Evolutionary conservation across 2,329 filamentous ascomycete genomes (phyloP).

Genomic region (Penicillium sp.): DNA sequence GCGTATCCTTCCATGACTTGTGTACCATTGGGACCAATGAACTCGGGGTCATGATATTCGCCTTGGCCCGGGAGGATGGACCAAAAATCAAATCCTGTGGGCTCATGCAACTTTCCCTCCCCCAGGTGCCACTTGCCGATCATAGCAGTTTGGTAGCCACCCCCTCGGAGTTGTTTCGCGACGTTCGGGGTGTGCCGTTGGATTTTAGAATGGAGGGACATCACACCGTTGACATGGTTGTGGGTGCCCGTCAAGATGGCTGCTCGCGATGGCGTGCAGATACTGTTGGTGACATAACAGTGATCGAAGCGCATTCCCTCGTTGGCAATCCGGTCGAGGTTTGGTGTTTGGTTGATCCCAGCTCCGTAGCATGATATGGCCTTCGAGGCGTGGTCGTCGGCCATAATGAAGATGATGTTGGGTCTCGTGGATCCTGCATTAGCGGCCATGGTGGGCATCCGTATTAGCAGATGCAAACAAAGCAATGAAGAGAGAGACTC

Average conservation of each 20-base stretch:
- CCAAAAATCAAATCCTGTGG: constrained; percentile 55
- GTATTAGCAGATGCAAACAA: not conserved
- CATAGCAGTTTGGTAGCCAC: constrained; percentile 53
- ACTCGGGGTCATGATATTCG: constrained; percentile 52
- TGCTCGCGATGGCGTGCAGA: constrained; percentile 54
- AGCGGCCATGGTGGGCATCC: not conserved
- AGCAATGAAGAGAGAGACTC: not conserved
- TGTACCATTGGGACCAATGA: constrained; percentile 44
- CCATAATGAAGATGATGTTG: constrained; percentile 55
- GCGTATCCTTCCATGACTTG: constrained; percentile 45
- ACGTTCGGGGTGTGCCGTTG: constrained; percentile 53
- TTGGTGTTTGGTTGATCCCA: constrained; percentile 53
- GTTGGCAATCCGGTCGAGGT: constrained; percentile 50
- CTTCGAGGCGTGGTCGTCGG: constrained; percentile 55
- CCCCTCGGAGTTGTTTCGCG: constrained; percentile 49
- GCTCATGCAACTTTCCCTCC: constrained; percentile 48
- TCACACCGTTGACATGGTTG: constrained; percentile 55
- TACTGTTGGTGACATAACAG: constrained; percentile 55
- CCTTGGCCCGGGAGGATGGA: constrained; percentile 53
- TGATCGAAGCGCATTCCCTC: constrained; percentile 55
- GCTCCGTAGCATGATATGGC: constrained; percentile 51
- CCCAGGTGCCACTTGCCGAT: constrained; percentile 56
- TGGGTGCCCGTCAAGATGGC: constrained; percentile 52
- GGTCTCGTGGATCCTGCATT: constrained; percentile 5
- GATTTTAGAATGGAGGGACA: constrained; percentile 51